Base-by-base conservation (phyloP, 176 grass and related monocot genomes). In the Phoenix roebelenii region DNA sequence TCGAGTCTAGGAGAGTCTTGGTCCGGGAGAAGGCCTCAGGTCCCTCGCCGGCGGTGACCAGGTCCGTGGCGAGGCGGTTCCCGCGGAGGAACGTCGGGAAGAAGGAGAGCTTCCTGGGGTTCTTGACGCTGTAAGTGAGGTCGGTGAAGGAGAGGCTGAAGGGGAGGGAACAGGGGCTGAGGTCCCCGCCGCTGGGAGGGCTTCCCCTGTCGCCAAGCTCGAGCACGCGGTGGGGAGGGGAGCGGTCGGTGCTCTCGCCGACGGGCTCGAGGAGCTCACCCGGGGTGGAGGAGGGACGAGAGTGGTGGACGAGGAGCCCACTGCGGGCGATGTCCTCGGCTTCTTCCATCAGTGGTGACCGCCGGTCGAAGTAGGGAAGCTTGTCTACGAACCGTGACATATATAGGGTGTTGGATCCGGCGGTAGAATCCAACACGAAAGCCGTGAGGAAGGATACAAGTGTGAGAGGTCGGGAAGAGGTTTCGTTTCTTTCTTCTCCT, bases 191-290 rank as follows among this genome's bases (percentile, higher is more conserved):
- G 10, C 18, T 44, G 44, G 14, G 23, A 68, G 18, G 5, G 83
- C 32, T 39, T 1, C 32, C 15, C 16, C 55, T 32, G 17, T 7
- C 18, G 65, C 19, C 65, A 4, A 68, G 22, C 52, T 68, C 65
- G 25, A 68, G 65, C 10, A 56, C 65, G 3, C 44, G 26, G 7
- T 68, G 5, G 77, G 54, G 29, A 18, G 60, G 50, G 17, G 59
- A n/a, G 3, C 51, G 17, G 10, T 28, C 69, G 19, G 59, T 81
- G 6, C 79, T 83, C 1, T 87, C 90, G 28, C 77, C 83, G 29
- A 95, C 85, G 72, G 73, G 82, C 50, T 84, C 72, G 63, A 95
- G 80, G 56, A 95, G 81, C 73, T 95, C 72, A 15, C 73, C 74
- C 16, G 89, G 79, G 10, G 85, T 79, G 1, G 74, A 75, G 30